A percentile compares a stretch with the other conserved stretches of the same genome.
Conservation (phyloP, 176 grass and related monocot species). For the Oryza glumipatula region DNA sequence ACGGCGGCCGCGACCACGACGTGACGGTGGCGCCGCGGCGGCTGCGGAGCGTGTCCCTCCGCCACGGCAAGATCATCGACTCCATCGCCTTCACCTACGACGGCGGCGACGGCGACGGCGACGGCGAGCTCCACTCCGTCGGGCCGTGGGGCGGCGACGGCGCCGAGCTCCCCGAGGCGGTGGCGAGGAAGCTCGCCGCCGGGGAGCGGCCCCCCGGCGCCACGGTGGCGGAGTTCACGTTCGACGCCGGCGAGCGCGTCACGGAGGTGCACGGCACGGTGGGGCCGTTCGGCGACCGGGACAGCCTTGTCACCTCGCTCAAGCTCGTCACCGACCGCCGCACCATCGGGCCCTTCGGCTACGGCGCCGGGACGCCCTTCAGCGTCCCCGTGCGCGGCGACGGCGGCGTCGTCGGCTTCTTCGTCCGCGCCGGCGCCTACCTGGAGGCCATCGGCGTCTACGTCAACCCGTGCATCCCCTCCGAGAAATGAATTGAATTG, state of each 20-base stretch:
- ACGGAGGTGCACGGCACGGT: slow-evolving; percentile 13
- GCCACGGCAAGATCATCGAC: slow-evolving; percentile 35
- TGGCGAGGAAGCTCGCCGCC: not conserved
- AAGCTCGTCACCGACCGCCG: slow-evolving; percentile 23
- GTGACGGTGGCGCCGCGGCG: slow-evolving; percentile 40
- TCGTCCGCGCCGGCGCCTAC: slow-evolving; percentile 28
- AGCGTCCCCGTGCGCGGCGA: slow-evolving; percentile 31
- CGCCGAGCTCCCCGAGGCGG: not conserved
- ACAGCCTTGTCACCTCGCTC: slow-evolving; percentile 9
- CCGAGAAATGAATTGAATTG: not conserved
- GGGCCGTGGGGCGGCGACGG: slow-evolving; percentile 36
- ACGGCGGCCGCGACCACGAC: slow-evolving; percentile 19
- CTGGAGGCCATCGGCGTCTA: slow-evolving; percentile 48
- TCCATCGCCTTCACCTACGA: slow-evolving; percentile 33
- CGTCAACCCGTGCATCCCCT: not conserved
- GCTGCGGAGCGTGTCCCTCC: slow-evolving; percentile 31
- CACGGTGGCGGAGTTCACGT: slow-evolving; percentile 22
- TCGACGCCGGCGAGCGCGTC: not conserved
- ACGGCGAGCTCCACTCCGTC: not conserved
- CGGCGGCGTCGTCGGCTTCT: slow-evolving; percentile 32
- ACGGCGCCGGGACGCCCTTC: slow-evolving; percentile 20
- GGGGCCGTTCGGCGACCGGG: slow-evolving; percentile 14
- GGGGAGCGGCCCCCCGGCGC: not conserved
- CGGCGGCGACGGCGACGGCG: not conserved
- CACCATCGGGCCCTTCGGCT: slow-evolving; percentile 19